phyloP scores from a whole-genome alignment of 306 rosid genomes.

The Malus sylvestris region DNA sequence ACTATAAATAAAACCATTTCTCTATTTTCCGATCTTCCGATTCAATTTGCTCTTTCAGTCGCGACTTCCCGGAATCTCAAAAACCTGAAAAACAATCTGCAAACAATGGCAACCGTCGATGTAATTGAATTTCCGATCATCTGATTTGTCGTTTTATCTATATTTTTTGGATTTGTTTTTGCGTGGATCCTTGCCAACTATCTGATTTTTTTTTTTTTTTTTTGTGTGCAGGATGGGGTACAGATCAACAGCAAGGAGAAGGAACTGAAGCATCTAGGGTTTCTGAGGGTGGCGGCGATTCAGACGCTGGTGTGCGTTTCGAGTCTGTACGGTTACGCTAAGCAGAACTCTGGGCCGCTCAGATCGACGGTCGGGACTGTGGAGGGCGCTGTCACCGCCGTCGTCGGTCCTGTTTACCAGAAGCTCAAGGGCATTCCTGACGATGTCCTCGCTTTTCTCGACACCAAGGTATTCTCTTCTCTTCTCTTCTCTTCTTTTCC shows the following conservation, averaged over 20 bases:
- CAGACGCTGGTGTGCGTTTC: constrained; percentile 35
- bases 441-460: constrained; percentile 54
- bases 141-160: background rate
- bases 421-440: constrained; percentile 51
- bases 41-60: background rate
- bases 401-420: constrained; percentile 53
- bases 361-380: constrained; percentile 53
- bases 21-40: background rate
- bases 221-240: constrained; percentile 23
- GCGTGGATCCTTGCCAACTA: background rate
- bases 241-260: constrained; percentile 23
- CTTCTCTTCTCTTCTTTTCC: background rate
- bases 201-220: background rate
- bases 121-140: background rate
- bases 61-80: background rate
- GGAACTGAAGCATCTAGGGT: constrained; percentile 53
- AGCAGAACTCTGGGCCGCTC: constrained; percentile 60
- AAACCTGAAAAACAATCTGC: background rate
- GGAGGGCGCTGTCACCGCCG: constrained; percentile 48
- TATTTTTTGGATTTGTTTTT: background rate
- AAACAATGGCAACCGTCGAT: background rate
- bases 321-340: constrained; percentile 59
- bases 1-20: background rate
- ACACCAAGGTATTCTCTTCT: constrained; percentile 40
- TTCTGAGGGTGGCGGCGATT: constrained; percentile 52